A percentile compares a stretch with the other conserved stretches of the same genome.
Evolutionary conservation across 441 rosid genomes (phyloP).

Genomic region (Raphanus hybrid): DNA sequence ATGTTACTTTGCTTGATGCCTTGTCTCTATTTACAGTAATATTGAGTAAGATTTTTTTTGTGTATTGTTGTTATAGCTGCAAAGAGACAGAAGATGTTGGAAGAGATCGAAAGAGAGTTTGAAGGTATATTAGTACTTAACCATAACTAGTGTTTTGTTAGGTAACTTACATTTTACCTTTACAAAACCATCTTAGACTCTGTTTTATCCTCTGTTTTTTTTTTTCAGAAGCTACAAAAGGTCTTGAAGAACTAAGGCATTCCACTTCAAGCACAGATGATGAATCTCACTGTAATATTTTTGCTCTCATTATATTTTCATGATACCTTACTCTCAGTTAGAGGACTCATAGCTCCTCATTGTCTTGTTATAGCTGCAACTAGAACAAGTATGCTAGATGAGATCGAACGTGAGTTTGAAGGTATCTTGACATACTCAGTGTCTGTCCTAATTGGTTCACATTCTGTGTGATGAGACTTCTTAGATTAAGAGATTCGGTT

Average conservation of each 20-base stretch:
- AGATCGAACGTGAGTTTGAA: conserved; percentile 39
- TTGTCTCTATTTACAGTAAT: background rate
- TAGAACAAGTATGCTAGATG: conserved; percentile 26
- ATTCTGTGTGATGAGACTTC: conserved; percentile 5
- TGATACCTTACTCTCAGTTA: background rate
- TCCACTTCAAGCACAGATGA: conserved; percentile 37
- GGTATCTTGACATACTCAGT: conserved; percentile 25
- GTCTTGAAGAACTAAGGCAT: conserved; percentile 41
- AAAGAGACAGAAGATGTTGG: conserved; percentile 37
- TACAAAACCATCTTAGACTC: conserved; percentile 15
- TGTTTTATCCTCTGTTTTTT: conserved; percentile 25
- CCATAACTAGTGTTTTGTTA: background rate
- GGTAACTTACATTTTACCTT: background rate
- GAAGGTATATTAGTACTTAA: conserved; percentile 31
- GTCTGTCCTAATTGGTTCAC: background rate
- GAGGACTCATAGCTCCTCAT: conserved; percentile 4
- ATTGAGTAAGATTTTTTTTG: conserved; percentile 22
- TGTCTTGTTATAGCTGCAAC: conserved; percentile 30
- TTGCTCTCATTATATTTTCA: background rate
- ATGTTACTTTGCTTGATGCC: conserved; percentile 1
- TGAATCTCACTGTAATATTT: conserved; percentile 21
- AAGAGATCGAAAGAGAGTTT: conserved; percentile 42
- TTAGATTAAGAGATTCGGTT: conserved; percentile 7
- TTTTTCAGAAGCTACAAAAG: conserved; percentile 40
- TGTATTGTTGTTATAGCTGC: conserved; percentile 29